Evolutionary conservation across 2,329 filamentous ascomycete genomes (phyloP).

Genomic region (Cercospora sp.): DNA sequence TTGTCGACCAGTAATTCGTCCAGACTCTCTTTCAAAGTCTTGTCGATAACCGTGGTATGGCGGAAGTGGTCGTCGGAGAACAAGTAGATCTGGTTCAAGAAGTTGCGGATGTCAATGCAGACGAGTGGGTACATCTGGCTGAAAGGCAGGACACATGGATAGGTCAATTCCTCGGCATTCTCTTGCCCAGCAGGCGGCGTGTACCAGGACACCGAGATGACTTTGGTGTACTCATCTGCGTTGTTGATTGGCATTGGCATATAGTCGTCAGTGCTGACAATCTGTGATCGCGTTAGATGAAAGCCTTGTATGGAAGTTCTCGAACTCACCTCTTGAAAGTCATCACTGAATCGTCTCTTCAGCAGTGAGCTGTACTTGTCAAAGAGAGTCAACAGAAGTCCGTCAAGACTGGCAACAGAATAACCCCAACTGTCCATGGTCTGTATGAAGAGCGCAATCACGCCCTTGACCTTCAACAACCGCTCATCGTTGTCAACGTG

Average conservation of each 20-base stretch:
- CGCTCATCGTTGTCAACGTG: constrained; percentile 85
- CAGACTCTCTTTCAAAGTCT: constrained; percentile 82
- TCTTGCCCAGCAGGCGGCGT: constrained; percentile 67
- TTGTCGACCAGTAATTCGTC: constrained; percentile 91
- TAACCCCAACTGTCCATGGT: constrained; percentile 98
- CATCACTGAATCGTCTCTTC: constrained; percentile 87
- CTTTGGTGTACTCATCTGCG: constrained; percentile 88
- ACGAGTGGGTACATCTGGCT: constrained; percentile 99
- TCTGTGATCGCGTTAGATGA: constrained; percentile 41
- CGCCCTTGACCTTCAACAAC: constrained; percentile 89
- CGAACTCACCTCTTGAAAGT: constrained; percentile 79
- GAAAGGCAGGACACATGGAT: constrained; percentile 90
- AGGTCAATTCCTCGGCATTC: constrained; percentile 71
- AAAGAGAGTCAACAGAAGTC: constrained; percentile 83
- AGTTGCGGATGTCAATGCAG: constrained; percentile 97
- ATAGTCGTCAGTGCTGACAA: constrained; percentile 90
- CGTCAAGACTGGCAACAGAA: constrained; percentile 75
- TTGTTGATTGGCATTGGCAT: constrained; percentile 99
- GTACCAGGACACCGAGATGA: constrained; percentile 96
- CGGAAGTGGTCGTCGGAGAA: constrained; percentile 97
- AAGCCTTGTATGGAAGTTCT: neutral
- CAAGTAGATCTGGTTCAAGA: constrained; percentile 96
- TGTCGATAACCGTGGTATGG: constrained; percentile 84
- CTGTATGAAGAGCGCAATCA: constrained; percentile 91
- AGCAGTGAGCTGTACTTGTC: constrained; percentile 90